Conservation (phyloP, 228 moss, liverwort and hornwort genomes). For the Sphagnum fallax region DNA sequence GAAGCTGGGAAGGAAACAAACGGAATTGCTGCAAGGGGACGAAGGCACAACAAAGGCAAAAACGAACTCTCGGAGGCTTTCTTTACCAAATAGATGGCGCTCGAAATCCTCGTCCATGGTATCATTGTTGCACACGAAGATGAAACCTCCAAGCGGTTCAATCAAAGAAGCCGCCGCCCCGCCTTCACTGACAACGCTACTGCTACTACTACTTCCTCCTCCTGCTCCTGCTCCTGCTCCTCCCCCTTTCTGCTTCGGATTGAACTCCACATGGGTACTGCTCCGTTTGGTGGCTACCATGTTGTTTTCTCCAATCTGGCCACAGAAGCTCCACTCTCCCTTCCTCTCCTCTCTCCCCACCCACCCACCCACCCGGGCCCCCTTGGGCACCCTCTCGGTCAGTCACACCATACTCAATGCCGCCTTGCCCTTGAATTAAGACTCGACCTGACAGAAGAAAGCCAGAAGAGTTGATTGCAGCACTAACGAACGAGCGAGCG, state of each 20-base stretch:
- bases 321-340: neutral
- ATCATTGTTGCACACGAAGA: conserved; percentile 98
- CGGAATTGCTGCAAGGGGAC: too few relatives aligned
- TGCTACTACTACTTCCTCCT: conserved; percentile 18
- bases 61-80: too few relatives aligned
- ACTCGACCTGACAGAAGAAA: too few relatives aligned
- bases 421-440: too few relatives aligned
- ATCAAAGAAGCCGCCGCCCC: conserved; percentile 26
- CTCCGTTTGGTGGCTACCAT: conserved; percentile 62
- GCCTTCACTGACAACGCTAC: conserved; percentile 18
- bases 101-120: conserved; percentile 96
- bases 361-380: neutral
- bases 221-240: conserved; percentile 61
- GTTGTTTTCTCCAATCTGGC: conserved; percentile 8
- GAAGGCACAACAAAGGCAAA: too few relatives aligned
- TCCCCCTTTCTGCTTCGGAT: conserved; percentile 55
- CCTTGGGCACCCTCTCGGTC: too few relatives aligned
- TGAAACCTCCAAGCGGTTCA: conserved; percentile 91
- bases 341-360: neutral
- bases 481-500: too few relatives aligned
- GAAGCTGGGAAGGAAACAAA: too few relatives aligned
- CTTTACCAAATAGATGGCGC: conserved; percentile 82
- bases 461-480: too few relatives aligned
- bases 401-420: too few relatives aligned
- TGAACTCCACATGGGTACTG: conserved; percentile 50